phyloP scores from a whole-genome alignment of 1,284 basidiomycete genomes.

The Puccinia triticina region DNA sequence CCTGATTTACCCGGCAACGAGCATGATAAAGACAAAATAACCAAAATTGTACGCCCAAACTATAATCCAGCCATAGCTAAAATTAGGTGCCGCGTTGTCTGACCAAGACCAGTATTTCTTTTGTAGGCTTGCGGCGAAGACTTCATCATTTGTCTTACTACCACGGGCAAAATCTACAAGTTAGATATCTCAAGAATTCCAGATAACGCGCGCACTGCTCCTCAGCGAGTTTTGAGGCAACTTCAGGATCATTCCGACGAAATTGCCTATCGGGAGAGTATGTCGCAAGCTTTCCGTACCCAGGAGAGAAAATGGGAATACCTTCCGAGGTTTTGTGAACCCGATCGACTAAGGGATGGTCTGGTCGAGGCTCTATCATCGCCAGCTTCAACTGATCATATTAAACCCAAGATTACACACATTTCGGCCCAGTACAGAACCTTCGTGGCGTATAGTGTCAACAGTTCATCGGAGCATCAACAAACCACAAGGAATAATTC shows the following conservation, averaged over 20 bases:
- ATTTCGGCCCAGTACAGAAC: slow-evolving; percentile 44
- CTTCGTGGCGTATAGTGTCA: slow-evolving; percentile 43
- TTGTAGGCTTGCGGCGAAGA: slow-evolving; percentile 46
- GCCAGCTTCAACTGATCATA: background rate
- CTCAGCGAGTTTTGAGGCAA: slow-evolving; percentile 8
- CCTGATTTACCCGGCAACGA: slow-evolving; percentile 33
- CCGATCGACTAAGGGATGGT: background rate
- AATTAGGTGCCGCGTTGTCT: background rate
- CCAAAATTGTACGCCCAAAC: slow-evolving; percentile 24
- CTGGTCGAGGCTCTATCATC: slow-evolving; percentile 20
- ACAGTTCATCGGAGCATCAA: slow-evolving; percentile 12
- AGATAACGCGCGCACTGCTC: background rate
- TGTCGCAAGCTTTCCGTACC: slow-evolving; percentile 23
- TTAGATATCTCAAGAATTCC: slow-evolving; percentile 35
- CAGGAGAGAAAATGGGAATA: slow-evolving; percentile 33
- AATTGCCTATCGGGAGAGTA: background rate
- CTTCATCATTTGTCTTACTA: slow-evolving; percentile 40
- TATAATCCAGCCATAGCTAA: background rate
- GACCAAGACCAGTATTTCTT: background rate
- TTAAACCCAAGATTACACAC: slow-evolving; percentile 33
- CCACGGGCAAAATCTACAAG: slow-evolving; percentile 34
- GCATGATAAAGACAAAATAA: slow-evolving; percentile 9
- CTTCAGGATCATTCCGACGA: slow-evolving; percentile 21
- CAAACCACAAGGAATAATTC: slow-evolving; percentile 19
- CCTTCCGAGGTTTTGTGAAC: slow-evolving; percentile 37